phyloP scores from a whole-genome alignment of 768 basidiomycete species.

The Hortiboletus campestris region DNA sequence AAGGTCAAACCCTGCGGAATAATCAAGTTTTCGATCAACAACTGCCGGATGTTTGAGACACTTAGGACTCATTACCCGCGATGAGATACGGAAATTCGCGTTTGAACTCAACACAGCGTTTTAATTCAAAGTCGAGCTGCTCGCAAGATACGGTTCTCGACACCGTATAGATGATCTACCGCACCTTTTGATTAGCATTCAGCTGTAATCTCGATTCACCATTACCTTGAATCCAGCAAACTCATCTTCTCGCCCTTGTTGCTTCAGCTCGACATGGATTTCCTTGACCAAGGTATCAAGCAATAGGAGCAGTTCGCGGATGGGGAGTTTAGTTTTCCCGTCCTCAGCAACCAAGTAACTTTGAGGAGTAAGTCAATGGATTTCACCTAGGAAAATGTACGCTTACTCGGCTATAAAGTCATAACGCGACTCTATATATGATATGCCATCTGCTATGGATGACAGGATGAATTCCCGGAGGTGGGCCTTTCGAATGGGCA shows the following conservation, averaged over 20 bases:
- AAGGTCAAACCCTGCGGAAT: conserved; percentile 43
- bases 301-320: conserved; percentile 37
- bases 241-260: conserved; percentile 38
- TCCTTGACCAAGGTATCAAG: conserved; percentile 36
- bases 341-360: conserved; percentile 43
- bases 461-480: conserved; percentile 35
- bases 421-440: conserved; percentile 43
- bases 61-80: conserved; percentile 30
- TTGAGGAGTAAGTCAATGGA: not conserved
- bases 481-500: conserved; percentile 19
- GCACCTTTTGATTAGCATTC: not conserved
- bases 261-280: conserved; percentile 34
- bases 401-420: conserved; percentile 39
- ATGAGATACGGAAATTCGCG: conserved; percentile 46
- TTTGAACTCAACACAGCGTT: conserved; percentile 44
- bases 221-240: conserved; percentile 42
- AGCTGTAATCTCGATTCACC: not conserved
- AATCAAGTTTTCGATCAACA: not conserved
- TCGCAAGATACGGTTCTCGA: conserved; percentile 35
- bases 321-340: conserved; percentile 37
- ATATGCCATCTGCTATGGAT: conserved; percentile 45
- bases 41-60: not conserved
- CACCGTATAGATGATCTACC: conserved; percentile 44
- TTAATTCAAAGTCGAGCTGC: conserved; percentile 41
- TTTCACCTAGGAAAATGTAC: not conserved